These are phyloP conservation scores for Domatiomyces catenatus DNA, from an alignment of 2,329 filamentous ascomycete genomes.

Conservation along the genomic window DNA sequence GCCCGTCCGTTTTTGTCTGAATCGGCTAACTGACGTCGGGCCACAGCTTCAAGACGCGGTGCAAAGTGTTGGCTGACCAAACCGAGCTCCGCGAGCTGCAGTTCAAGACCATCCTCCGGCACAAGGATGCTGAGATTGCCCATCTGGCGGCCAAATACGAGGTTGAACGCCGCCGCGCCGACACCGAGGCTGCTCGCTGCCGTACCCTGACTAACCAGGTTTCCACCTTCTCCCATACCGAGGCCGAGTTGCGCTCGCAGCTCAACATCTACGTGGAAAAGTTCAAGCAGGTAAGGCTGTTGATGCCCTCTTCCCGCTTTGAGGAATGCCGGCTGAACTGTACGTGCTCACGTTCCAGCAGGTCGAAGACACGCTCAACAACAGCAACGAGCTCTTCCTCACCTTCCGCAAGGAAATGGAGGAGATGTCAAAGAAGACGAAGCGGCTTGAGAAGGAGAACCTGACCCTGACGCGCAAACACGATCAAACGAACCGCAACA, in stretches of 20 bases:
- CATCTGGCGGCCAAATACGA: conserved; percentile 80
- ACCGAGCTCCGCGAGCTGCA: conserved; percentile 91
- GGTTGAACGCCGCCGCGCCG: conserved; percentile 74
- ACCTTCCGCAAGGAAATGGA: conserved; percentile 99
- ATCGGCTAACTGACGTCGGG: conserved; percentile 9
- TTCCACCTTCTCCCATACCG: conserved; percentile 88
- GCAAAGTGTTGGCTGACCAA: conserved; percentile 91
- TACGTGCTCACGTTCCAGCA: conserved; percentile 31
- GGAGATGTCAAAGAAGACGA: conserved; percentile 98
- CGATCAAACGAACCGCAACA: conserved; percentile 83
- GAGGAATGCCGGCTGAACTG: conserved; percentile 12
- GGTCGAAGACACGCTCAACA: conserved; percentile 97
- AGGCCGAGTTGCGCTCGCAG: conserved; percentile 82
- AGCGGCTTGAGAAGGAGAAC: conserved; percentile 92
- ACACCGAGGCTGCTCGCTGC: conserved; percentile 63
- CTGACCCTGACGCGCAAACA: conserved; percentile 81
- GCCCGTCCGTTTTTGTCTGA: not conserved
- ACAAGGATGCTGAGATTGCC: conserved; percentile 90
- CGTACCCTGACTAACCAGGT: conserved; percentile 82
- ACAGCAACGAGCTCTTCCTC: conserved; percentile 91
- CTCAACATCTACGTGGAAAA: conserved; percentile 98
- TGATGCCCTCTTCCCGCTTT: conserved; percentile 16
- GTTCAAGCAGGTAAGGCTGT: conserved; percentile 78
- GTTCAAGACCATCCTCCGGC: conserved; percentile 79
- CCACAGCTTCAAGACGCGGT: conserved; percentile 52